Evolutionary conservation across 1,284 basidiomycete genomes (phyloP).

Genomic region (Bondarzewia mesenterica): DNA sequence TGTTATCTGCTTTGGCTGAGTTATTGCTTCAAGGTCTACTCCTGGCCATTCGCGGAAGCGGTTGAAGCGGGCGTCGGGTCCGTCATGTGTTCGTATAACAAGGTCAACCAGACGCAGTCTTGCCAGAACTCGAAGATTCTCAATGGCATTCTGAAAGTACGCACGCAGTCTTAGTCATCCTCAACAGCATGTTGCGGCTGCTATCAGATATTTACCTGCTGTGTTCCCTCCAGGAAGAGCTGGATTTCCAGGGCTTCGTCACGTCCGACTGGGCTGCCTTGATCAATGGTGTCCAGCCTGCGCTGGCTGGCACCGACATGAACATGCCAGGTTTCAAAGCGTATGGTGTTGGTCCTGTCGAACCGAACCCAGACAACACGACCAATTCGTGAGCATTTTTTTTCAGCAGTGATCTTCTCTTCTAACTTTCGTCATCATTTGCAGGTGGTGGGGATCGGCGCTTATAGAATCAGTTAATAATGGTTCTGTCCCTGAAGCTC

Average conservation of each 20-base stretch:
- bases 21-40: slow-evolving; percentile 25
- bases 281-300: slow-evolving; percentile 11
- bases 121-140: slow-evolving; percentile 40
- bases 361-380: slow-evolving; percentile 4
- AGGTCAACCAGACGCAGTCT: slow-evolving; percentile 40
- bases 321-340: slow-evolving; percentile 19
- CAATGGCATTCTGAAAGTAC: slow-evolving; percentile 39
- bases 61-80: slow-evolving; percentile 37
- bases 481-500: slow-evolving; percentile 30
- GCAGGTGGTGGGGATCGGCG: slow-evolving; percentile 17
- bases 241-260: slow-evolving; percentile 23
- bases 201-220: too few species aligned
- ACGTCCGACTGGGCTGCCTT: slow-evolving; percentile 20
- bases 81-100: slow-evolving; percentile 42
- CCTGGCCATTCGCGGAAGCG: slow-evolving; percentile 34
- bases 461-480: slow-evolving; percentile 33
- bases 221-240: slow-evolving; percentile 20
- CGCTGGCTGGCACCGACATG: slow-evolving; percentile 16
- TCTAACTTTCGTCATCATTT: slow-evolving; percentile 2
- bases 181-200: too few species aligned
- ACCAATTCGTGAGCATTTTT: not conserved
- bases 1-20: too few species aligned
- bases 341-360: slow-evolving; percentile 8
- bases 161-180: not conserved
- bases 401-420: not conserved